Evolutionary conservation across 208 protist genomes (phyloP).

Genomic region (Acanthamoeba sp.): DNA sequence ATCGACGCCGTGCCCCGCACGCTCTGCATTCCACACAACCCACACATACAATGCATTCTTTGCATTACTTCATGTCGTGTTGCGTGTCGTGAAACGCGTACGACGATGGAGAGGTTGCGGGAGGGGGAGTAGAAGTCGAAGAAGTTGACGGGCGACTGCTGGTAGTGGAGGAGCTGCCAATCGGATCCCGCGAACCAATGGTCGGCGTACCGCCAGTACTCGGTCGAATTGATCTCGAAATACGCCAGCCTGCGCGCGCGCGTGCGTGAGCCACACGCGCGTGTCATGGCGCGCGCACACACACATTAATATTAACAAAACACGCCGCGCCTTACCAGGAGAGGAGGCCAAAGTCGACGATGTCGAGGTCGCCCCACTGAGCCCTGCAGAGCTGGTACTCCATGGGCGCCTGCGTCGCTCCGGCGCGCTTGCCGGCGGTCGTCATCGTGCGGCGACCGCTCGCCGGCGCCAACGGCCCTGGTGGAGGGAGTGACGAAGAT

Average conservation of each 20-base stretch:
- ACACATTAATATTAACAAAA: not conserved
- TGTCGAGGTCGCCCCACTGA: constrained; percentile 39
- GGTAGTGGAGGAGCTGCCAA: constrained; percentile 40
- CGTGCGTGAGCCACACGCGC: not conserved
- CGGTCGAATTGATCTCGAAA: constrained; percentile 32
- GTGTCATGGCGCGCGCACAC: not conserved
- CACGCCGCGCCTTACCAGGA: constrained; percentile 33
- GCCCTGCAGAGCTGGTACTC: constrained; percentile 44
- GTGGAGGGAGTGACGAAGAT: not conserved
- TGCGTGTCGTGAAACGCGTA: not conserved
- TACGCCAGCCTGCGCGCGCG: constrained; percentile 52
- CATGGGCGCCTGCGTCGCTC: constrained; percentile 4
- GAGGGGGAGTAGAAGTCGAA: constrained; percentile 69
- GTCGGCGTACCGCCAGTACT: constrained; percentile 45
- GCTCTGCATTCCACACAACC: no score
- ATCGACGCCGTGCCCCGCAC: constrained; percentile 60
- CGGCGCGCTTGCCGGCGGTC: not conserved
- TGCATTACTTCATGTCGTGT: not conserved
- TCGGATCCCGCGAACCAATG: constrained; percentile 54
- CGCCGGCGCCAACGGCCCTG: no score
- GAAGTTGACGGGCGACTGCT: constrained; percentile 49
- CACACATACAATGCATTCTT: not conserved
- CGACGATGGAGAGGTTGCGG: constrained; percentile 69
- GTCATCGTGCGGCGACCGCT: not conserved
- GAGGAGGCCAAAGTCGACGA: constrained; percentile 69